Base-by-base conservation (phyloP, 192 early-diverging fungal species). In the Coemansia reversa region DNA sequence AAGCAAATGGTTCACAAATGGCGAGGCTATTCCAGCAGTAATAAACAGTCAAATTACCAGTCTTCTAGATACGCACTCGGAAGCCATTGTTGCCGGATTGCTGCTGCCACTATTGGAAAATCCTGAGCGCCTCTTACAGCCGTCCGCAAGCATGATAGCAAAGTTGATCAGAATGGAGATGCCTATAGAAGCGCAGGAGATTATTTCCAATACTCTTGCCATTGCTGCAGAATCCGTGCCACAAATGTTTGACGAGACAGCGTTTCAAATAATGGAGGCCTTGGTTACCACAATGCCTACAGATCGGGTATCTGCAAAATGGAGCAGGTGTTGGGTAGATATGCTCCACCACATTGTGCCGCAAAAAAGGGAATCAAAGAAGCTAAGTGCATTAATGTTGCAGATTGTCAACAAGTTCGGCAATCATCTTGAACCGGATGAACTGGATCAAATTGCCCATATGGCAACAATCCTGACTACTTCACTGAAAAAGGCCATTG, bases 321-420 rank as follows among this genome's bases (percentile, higher is more conserved):
- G 68, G 67, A 8, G 30, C 55, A 55, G 19, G 55, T n/a, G 56
- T 51, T 79, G 76, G 76, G 19, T 45, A 0, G 58, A 39, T 2
- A 58, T 75, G 12, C 23, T 80, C 30, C 65, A 55, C n/a, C 14
- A 50, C 4, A 57, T 55, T 1, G 65, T 62, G 11, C 64, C 53
- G 8, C 29, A 39, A 5, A 33, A 56, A 18, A 4, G 48, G 0
- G 65, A 55, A 0, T 80, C 77, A 0, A 80, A 69, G 24, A 80
- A 75, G 25, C 69, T 80, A 6, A 58, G 65, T 27, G 69, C 71
- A 0, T 45, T 74, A 19, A 67, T 80, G 61, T 62, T 80, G 3
- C 72, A 68, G 19, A 68, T 74, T 51, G 69, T 75, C 23, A 80
- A 80, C 58, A 74, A 66, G 32, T 75, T 80, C 32, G 77, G 77